Evolutionary conservation across 2,329 filamentous ascomycete genomes (phyloP).

Genomic region (Ascochyta fabae): DNA sequence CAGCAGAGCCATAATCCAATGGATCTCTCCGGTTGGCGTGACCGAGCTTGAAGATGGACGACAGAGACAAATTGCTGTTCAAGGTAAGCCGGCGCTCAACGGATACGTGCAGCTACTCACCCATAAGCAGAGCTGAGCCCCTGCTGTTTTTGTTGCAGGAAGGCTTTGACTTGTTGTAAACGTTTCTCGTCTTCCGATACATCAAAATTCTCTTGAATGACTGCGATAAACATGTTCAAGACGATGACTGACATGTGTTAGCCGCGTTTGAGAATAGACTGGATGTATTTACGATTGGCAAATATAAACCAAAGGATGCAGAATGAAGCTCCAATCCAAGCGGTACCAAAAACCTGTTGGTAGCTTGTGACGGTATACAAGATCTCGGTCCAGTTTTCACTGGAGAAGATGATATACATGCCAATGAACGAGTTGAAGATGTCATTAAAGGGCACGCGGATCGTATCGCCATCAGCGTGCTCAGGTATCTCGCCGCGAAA

Average conservation of each 20-base stretch:
- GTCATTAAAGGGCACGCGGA: conserved; percentile 79
- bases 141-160: conserved; percentile 88
- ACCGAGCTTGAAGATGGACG: conserved; percentile 67
- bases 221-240: conserved; percentile 99
- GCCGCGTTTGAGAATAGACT: background rate
- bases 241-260: conserved; percentile 68
- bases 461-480: conserved; percentile 66
- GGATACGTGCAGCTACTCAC: conserved; percentile 24
- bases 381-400: conserved; percentile 92
- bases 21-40: conserved; percentile 76
- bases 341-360: conserved; percentile 70
- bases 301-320: conserved; percentile 96
- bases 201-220: conserved; percentile 99
- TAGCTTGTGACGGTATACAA: conserved; percentile 81
- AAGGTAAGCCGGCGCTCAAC: conserved; percentile 15
- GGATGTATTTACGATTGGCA: conserved; percentile 67
- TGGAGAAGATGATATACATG: conserved; percentile 97
- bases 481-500: conserved; percentile 84
- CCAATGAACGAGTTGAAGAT: conserved; percentile 96
- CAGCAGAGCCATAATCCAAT: conserved; percentile 87
- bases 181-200: conserved; percentile 98
- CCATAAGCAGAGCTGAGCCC: conserved; percentile 67
- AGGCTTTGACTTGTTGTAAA: conserved; percentile 92
- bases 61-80: conserved; percentile 72
- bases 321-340: conserved; percentile 92